These are phyloP conservation scores for Coelastrella sp. DNA, from an alignment of 139 green algal genomes.

Conservation along the genomic window DNA sequence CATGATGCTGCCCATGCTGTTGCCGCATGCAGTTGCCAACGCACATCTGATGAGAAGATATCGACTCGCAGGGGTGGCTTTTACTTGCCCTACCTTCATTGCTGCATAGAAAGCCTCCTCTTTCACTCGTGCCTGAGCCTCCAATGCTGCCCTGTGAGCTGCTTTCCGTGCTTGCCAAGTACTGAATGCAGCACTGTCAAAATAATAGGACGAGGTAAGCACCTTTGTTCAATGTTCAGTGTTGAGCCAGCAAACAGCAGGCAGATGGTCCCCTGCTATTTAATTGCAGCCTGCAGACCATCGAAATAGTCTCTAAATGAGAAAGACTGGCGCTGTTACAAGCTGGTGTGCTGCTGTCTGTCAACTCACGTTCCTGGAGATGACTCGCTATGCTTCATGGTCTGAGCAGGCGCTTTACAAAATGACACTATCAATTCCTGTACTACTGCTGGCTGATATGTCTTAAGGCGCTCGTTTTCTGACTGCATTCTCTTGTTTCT, in stretches of 20 bases:
- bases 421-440: not conserved
- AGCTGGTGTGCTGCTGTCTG: no score
- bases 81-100: not conserved
- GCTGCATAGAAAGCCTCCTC: constrained; percentile 22
- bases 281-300: no score
- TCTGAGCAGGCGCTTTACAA: no score
- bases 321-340: no score
- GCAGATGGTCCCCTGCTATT: no score
- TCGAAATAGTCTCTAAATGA: no score
- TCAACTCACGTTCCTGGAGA: not conserved
- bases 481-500: no score
- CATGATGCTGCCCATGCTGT: not conserved
- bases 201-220: not conserved
- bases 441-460: constrained; percentile 15
- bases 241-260: not conserved
- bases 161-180: constrained; percentile 43
- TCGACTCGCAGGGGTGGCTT: no score
- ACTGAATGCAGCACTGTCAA: not conserved
- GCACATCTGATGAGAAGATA: no score
- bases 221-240: not conserved
- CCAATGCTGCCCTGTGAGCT: constrained; percentile 28
- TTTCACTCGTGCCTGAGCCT: constrained; percentile 10
- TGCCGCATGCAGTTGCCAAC: not conserved
- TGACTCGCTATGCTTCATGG: no score
- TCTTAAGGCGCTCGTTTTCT: constrained; percentile 11